Evolutionary conservation across 1,139 yeast species (phyloP).

Genomic region (Pichia sp.): DNA sequence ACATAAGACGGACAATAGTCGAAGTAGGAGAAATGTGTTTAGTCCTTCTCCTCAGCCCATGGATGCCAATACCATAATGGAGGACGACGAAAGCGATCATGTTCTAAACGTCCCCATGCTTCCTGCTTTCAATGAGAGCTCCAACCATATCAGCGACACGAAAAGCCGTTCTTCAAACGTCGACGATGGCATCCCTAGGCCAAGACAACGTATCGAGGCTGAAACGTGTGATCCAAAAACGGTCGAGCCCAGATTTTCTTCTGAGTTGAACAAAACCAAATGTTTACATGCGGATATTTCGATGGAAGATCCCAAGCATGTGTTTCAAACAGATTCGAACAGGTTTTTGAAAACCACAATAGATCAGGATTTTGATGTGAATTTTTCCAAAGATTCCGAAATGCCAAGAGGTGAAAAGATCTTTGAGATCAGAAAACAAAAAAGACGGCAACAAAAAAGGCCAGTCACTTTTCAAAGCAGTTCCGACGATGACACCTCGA

Average conservation of each 20-base stretch:
- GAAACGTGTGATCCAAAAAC: not conserved
- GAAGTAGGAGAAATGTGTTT: slow-evolving; percentile 4
- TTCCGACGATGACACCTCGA: slow-evolving; percentile 26
- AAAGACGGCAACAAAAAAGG: slow-evolving; percentile 9
- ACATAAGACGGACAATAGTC: slow-evolving; percentile 6
- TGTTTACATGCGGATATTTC: not conserved
- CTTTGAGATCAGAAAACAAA: slow-evolving; percentile 12
- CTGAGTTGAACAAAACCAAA: not conserved
- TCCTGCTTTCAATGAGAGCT: slow-evolving; percentile 17
- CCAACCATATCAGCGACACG: not conserved
- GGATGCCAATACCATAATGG: slow-evolving; percentile 22
- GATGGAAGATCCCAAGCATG: not conserved
- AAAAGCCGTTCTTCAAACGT: not conserved
- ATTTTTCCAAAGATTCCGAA: slow-evolving; percentile 26
- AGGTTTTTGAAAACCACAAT: slow-evolving; percentile 14
- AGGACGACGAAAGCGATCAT: slow-evolving; percentile 26
- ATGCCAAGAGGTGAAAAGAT: slow-evolving; percentile 10
- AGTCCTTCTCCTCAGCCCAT: slow-evolving; percentile 7
- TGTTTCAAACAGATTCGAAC: not conserved
- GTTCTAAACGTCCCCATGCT: slow-evolving; percentile 19
- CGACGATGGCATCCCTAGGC: not conserved
- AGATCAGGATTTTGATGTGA: slow-evolving; percentile 31
- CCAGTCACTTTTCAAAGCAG: slow-evolving; percentile 12
- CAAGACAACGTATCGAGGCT: not conserved
- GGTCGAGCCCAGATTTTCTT: not conserved